Percentiles rank a stretch among this genome's conserved stretches.
phyloP scores from a whole-genome alignment of 83 land plant genomes.

The Picea abies region DNA sequence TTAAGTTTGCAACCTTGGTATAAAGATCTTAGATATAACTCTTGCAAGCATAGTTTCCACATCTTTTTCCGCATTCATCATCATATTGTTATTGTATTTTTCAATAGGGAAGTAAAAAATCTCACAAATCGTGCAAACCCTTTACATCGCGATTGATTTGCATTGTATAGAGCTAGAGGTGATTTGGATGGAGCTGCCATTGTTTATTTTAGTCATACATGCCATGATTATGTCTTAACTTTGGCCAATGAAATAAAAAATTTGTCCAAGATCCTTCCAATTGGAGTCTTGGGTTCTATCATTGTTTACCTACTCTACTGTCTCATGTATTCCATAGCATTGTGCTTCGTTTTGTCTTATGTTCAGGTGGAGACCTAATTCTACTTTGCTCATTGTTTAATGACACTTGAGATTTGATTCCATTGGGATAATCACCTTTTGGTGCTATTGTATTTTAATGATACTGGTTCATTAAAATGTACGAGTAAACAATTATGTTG shows the following conservation, averaged over 20 bases:
- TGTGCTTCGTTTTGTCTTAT: constrained; percentile 44
- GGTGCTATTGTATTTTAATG: too few species aligned
- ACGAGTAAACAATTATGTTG: too few species aligned
- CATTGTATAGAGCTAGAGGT: constrained; percentile 62
- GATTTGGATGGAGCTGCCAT: constrained; percentile 70
- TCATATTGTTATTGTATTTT: constrained; percentile 42
- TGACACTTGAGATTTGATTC: too few species aligned
- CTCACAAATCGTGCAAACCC: constrained; percentile 25
- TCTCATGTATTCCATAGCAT: constrained; percentile 59
- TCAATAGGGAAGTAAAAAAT: constrained; percentile 40
- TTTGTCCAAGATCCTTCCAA: constrained; percentile 65
- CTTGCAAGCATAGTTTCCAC: too few species aligned
- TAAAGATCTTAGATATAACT: too few species aligned
- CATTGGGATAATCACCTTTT: too few species aligned
- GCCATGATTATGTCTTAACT: constrained; percentile 82
- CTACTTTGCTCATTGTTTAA: too few species aligned
- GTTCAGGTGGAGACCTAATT: too few species aligned
- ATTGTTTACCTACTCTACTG: constrained; percentile 65
- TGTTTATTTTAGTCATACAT: constrained; percentile 83
- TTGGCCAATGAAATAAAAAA: constrained; percentile 75
- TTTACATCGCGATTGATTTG: constrained; percentile 37
- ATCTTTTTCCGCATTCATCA: constrained; percentile 28
- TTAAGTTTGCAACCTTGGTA: too few species aligned
- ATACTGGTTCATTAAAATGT: too few species aligned
- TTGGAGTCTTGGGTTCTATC: constrained; percentile 80